phyloP scores from a whole-genome alignment of 1,284 basidiomycete genomes.

The Ganoderma lucidum region DNA sequence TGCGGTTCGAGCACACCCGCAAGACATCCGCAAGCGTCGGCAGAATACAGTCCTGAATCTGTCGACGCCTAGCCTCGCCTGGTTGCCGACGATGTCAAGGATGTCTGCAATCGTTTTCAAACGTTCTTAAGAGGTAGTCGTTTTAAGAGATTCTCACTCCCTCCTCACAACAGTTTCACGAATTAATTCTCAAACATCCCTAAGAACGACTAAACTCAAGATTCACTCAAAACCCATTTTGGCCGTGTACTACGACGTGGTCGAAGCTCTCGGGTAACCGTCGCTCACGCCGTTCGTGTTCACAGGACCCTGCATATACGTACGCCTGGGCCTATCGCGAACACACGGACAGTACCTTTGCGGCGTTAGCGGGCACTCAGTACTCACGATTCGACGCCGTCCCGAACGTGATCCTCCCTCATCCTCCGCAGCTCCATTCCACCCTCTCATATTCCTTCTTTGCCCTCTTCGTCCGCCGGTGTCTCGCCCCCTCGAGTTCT shows the following conservation, averaged over 20 bases:
- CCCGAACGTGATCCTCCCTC: not conserved
- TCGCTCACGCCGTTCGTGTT: conserved; percentile 6
- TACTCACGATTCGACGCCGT: conserved; percentile 4
- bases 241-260: not conserved
- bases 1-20: too few species aligned
- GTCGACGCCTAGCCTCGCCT: too few species aligned
- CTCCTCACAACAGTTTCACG: too few species aligned
- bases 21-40: too few species aligned
- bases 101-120: too few species aligned
- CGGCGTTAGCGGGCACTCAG: conserved; percentile 18
- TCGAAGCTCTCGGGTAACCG: not conserved
- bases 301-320: conserved; percentile 1
- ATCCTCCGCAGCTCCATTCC: conserved; percentile 4
- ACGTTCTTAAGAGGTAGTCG: too few species aligned
- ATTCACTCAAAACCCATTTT: too few species aligned
- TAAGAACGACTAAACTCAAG: too few species aligned
- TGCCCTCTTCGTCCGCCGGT: not conserved
- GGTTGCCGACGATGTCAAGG: too few species aligned
- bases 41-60: too few species aligned
- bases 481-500: conserved; percentile 2
- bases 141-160: too few species aligned
- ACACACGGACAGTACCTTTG: conserved; percentile 8
- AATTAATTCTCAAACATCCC: too few species aligned
- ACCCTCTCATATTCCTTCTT: not conserved
- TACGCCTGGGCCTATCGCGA: conserved; percentile 2